Percentiles rank a stretch among this genome's conserved stretches.
These are phyloP conservation scores for Penicillium sp. DNA, from an alignment of 2,329 filamentous ascomycete species.

Conservation along the genomic window DNA sequence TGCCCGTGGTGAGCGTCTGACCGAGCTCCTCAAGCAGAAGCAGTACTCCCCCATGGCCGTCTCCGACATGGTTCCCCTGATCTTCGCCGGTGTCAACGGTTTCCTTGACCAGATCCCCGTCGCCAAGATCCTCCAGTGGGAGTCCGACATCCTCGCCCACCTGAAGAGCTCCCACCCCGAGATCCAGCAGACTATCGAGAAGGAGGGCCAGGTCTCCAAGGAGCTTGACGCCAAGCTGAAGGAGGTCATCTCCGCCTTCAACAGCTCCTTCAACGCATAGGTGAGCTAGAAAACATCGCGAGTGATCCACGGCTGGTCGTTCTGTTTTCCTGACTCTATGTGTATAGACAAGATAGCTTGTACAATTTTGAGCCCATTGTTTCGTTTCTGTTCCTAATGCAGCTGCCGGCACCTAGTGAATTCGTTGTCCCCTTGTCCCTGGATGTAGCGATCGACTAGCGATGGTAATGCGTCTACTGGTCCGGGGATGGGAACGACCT, in stretches of 20 bases:
- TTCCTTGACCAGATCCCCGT: constrained; percentile 87
- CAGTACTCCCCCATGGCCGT: constrained; percentile 99
- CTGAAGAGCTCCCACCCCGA: constrained; percentile 88
- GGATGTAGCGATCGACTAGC: constrained; percentile 35
- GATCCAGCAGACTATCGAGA: constrained; percentile 83
- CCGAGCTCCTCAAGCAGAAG: constrained; percentile 99
- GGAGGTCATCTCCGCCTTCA: constrained; percentile 78
- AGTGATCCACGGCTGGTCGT: constrained; percentile 39
- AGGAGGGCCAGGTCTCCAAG: constrained; percentile 96
- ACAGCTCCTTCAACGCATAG: constrained; percentile 79
- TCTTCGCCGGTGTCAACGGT: constrained; percentile 99
- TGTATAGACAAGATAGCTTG: constrained; percentile 52
- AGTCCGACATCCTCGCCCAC: constrained; percentile 90
- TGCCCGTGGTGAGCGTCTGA: constrained; percentile 96
- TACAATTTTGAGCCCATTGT: constrained; percentile 50
- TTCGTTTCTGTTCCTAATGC: constrained; percentile 40
- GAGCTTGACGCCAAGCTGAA: constrained; percentile 69
- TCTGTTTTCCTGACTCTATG: constrained; percentile 46
- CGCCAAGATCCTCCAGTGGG: constrained; percentile 88
- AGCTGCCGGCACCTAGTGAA: constrained; percentile 17
- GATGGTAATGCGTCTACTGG: constrained; percentile 23
- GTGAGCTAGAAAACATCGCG: constrained; percentile 40
- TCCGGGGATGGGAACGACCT: constrained; percentile 24
- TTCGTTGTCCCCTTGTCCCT: constrained; percentile 22
- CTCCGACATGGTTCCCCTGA: constrained; percentile 99